A percentile compares a stretch with the other conserved stretches of the same genome.
These are phyloP conservation scores for Cenococcum geophilum DNA, from an alignment of 495 filamentous ascomycete genomes.

Conservation along the genomic window DNA sequence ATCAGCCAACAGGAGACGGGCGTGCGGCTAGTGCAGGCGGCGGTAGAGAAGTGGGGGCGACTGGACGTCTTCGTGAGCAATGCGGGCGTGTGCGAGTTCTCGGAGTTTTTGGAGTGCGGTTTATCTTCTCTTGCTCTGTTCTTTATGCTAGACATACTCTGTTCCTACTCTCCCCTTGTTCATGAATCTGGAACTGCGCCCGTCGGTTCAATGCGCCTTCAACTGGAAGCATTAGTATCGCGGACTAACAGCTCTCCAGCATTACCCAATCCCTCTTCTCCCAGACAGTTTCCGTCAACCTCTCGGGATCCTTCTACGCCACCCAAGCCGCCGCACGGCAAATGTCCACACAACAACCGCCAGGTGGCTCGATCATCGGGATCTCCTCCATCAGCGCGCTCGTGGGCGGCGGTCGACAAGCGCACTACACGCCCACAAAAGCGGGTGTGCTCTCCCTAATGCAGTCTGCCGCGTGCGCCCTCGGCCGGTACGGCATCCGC, in stretches of 20 bases:
- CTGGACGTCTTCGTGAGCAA: slow-evolving; percentile 83
- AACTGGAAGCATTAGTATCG: neutral
- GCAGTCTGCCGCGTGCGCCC: slow-evolving; percentile 73
- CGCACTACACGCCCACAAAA: slow-evolving; percentile 89
- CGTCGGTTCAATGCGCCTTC: too few species aligned
- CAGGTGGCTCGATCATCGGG: slow-evolving; percentile 77
- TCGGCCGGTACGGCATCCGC: slow-evolving; percentile 68
- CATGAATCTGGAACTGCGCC: too few species aligned
- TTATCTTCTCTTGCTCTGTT: neutral
- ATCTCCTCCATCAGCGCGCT: slow-evolving; percentile 78
- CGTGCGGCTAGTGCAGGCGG: slow-evolving; percentile 32
- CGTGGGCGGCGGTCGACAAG: slow-evolving; percentile 73
- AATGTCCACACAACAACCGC: slow-evolving; percentile 59
- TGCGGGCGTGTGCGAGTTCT: slow-evolving; percentile 79
- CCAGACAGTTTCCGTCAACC: slow-evolving; percentile 66
- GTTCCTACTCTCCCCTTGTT: too few species aligned
- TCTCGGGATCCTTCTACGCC: slow-evolving; percentile 79
- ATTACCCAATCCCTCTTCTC: slow-evolving; percentile 49
- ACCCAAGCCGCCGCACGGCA: slow-evolving; percentile 76
- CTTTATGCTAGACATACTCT: too few species aligned
- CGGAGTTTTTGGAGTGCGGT: slow-evolving; percentile 64
- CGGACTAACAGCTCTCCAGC: slow-evolving; percentile 3
- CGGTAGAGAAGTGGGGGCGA: slow-evolving; percentile 47
- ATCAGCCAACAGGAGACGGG: slow-evolving; percentile 38
- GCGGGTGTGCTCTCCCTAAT: slow-evolving; percentile 77